phyloP scores from a whole-genome alignment of 2,329 filamentous ascomycete genomes.

The Coleophoma eucalyptorum region DNA sequence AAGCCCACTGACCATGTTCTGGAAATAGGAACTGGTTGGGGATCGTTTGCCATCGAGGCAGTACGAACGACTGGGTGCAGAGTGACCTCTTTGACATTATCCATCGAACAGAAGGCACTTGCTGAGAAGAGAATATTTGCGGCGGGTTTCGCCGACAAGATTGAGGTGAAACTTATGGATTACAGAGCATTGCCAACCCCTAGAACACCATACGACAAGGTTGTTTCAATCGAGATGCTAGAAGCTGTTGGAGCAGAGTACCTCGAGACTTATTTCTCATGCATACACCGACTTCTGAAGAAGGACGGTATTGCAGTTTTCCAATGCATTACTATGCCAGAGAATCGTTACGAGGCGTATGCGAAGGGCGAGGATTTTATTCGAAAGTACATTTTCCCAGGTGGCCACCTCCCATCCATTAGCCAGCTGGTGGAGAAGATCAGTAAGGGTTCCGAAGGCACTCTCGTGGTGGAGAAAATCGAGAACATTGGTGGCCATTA shows the following conservation, averaged over 20 bases:
- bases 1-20: conserved; percentile 64
- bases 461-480: conserved; percentile 61
- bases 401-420: conserved; percentile 64
- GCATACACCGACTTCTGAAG: conserved; percentile 61
- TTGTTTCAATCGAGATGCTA: conserved; percentile 75
- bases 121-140: conserved; percentile 61
- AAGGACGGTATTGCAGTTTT: conserved; percentile 64
- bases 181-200: conserved; percentile 60
- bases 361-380: conserved; percentile 69
- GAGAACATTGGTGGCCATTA: conserved; percentile 76
- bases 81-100: conserved; percentile 66
- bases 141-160: conserved; percentile 55
- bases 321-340: conserved; percentile 76
- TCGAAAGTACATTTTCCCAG: conserved; percentile 73
- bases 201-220: conserved; percentile 58
- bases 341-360: conserved; percentile 63
- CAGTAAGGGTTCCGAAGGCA: conserved; percentile 53
- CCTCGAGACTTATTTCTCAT: conserved; percentile 62
- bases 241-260: conserved; percentile 70
- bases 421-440: conserved; percentile 57
- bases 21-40: conserved; percentile 76
- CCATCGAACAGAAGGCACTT: conserved; percentile 63
- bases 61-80: conserved; percentile 62
- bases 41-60: conserved; percentile 68
- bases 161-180: conserved; percentile 64